These are phyloP conservation scores for Dryas drummondii DNA, from an alignment of 306 rosid species.

Conservation along the genomic window DNA sequence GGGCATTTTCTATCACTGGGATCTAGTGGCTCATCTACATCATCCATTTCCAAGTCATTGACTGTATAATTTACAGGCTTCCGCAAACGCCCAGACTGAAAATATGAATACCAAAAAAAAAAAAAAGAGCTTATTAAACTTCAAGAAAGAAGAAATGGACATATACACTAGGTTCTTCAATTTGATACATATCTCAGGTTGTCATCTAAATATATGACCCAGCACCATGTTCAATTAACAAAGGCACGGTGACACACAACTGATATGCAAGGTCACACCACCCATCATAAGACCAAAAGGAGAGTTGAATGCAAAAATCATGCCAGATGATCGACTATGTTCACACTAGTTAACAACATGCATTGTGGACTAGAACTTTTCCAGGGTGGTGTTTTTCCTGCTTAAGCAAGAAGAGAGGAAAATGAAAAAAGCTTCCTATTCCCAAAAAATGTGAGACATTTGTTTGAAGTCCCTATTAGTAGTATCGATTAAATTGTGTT, in stretches of 20 bases:
- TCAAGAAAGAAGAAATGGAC: not conserved
- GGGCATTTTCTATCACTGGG: conserved; percentile 27
- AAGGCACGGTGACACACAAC: not conserved
- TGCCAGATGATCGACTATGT: not conserved
- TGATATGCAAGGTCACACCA: not conserved
- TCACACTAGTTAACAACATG: not conserved
- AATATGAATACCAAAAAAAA: conserved; percentile 12
- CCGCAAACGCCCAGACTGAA: conserved; percentile 66
- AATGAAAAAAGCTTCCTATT: too few species aligned
- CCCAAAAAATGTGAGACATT: too few species aligned
- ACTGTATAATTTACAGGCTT: conserved; percentile 57
- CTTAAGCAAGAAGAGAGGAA: too few species aligned
- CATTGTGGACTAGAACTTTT: too few species aligned
- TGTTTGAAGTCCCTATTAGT: too few species aligned
- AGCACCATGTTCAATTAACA: not conserved
- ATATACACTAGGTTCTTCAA: not conserved
- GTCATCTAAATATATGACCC: not conserved
- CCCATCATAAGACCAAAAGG: not conserved
- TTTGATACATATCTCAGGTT: not conserved
- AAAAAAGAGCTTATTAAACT: conserved; percentile 3
- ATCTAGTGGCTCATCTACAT: conserved; percentile 37
- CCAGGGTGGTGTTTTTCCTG: too few species aligned
- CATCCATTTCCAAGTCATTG: conserved; percentile 44
- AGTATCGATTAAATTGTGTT: too few species aligned
- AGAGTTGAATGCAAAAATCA: not conserved